A percentile compares a stretch with the other conserved stretches of the same genome.
Conservation (phyloP, 2,329 filamentous ascomycete genomes). For the Fusarium acutatum region DNA sequence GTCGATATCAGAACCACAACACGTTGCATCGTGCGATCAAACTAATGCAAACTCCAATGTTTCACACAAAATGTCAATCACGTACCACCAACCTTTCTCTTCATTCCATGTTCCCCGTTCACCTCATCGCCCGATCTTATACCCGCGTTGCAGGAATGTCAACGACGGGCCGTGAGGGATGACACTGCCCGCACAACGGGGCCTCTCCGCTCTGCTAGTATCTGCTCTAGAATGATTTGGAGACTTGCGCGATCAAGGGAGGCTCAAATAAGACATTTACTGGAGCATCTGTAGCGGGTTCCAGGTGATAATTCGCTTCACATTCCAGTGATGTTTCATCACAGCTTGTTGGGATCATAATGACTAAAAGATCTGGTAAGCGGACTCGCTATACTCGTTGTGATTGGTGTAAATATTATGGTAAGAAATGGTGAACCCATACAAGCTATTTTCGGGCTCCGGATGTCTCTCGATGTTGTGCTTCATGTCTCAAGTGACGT, state of each 20-base stretch:
- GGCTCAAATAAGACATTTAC: conserved; percentile 8
- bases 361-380: not conserved
- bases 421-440: not conserved
- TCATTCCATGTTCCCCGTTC: not conserved
- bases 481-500: not conserved
- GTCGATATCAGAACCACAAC: not conserved
- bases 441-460: not conserved
- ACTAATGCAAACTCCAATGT: not conserved
- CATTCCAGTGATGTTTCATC: conserved; percentile 11
- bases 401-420: not conserved
- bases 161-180: not conserved
- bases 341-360: not conserved
- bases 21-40: not conserved
- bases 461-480: not conserved
- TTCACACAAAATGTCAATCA: not conserved
- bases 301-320: too few relatives aligned
- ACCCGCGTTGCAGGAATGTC: not conserved
- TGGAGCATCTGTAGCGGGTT: not conserved
- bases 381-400: too few relatives aligned
- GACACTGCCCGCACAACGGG: not conserved
- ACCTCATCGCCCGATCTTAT: not conserved
- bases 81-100: not conserved
- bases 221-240: not conserved
- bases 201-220: not conserved
- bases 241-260: conserved; percentile 5